Base-by-base conservation (phyloP, 257 asterid species). In the Asclepias syriaca region DNA sequence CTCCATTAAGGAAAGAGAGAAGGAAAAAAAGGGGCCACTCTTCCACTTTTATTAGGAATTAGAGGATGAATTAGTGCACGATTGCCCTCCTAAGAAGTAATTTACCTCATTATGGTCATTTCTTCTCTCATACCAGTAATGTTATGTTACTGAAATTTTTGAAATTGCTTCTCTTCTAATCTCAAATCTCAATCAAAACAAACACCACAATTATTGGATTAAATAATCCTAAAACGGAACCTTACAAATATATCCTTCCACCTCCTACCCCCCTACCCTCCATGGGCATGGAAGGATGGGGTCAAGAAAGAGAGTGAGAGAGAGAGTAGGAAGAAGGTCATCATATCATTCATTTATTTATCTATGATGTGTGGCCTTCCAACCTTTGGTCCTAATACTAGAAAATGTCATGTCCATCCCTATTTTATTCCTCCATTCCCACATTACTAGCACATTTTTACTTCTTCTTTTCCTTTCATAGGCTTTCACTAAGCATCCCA, bases 1-100 rank as follows among this genome's bases (percentile, higher is more conserved):
- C 78, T 67, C 78, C 77, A 56, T 65, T 19, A 49, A 10, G 13
- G 18, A 49, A 43, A 1, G 48, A 43, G 10, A 40, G 45, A 8
- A 7, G 45, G 45, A 40, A 40, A 40, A 54, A 74, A 66, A 43
- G 56, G 49, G 60, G 68, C 50, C 50, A 18, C 50, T 64, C 21
- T 37, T 59, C 67, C 58, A 55, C 61, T 54, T 66, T 54, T 55
- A 46, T 43, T 65, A 54, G 68, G 27, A 74, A 68, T 48, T 43
- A 13, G 67, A 13, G 67, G 64, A 65, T 50, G 57, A 21, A 16
- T 74, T 66, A 40, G 77, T 54, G 77, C 66, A 54, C 48, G 57
- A 54, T 73, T 73, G 66, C 66, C 71, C 67, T 74, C 71, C 49
- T 71, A 40, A 39, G 55, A 27, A 55, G 72, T 66, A 66, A 74